Conservation (phyloP, 345 rosid species). For the Lagerstroemia speciosa region DNA sequence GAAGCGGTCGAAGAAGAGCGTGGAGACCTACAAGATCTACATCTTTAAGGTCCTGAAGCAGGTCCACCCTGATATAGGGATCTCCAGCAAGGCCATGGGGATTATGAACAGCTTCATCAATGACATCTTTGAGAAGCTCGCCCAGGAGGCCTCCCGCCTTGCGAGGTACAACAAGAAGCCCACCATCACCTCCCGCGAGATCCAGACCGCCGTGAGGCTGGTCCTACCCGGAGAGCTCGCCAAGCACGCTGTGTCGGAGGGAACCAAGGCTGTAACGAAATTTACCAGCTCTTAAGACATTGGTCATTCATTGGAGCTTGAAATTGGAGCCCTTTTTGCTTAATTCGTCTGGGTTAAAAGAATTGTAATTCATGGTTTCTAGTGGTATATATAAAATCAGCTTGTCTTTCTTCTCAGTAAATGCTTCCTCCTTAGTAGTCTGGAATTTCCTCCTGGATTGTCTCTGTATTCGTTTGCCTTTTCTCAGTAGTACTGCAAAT, state of each 20-base stretch:
- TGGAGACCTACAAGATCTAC: slow-evolving; percentile 28
- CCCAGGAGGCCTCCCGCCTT: slow-evolving; percentile 19
- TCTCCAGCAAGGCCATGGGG: slow-evolving; percentile 26
- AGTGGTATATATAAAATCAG: neutral
- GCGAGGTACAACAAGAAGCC: slow-evolving; percentile 25
- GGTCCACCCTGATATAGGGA: slow-evolving; percentile 23
- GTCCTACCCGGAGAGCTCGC: slow-evolving; percentile 24
- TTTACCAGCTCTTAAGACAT: slow-evolving; percentile 11
- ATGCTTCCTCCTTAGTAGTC: no score
- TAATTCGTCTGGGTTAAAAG: neutral
- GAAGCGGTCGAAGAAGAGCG: slow-evolving; percentile 19
- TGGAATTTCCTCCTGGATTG: slow-evolving; percentile 53
- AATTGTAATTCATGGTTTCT: neutral
- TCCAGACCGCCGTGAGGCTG: slow-evolving; percentile 20
- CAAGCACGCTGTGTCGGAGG: slow-evolving; percentile 25
- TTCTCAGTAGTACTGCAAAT: neutral
- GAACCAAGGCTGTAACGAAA: slow-evolving; percentile 26
- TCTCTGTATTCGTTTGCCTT: slow-evolving; percentile 13
- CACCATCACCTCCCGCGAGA: slow-evolving; percentile 23
- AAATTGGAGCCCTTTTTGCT: neutral
- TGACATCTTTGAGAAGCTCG: slow-evolving; percentile 21
- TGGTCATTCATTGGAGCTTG: neutral
- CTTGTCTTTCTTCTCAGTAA: neutral
- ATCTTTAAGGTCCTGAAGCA: slow-evolving; percentile 25
- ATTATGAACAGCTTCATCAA: slow-evolving; percentile 23